Conservation (phyloP, 495 filamentous ascomycete genomes). For the Geoglossum glabrum region DNA sequence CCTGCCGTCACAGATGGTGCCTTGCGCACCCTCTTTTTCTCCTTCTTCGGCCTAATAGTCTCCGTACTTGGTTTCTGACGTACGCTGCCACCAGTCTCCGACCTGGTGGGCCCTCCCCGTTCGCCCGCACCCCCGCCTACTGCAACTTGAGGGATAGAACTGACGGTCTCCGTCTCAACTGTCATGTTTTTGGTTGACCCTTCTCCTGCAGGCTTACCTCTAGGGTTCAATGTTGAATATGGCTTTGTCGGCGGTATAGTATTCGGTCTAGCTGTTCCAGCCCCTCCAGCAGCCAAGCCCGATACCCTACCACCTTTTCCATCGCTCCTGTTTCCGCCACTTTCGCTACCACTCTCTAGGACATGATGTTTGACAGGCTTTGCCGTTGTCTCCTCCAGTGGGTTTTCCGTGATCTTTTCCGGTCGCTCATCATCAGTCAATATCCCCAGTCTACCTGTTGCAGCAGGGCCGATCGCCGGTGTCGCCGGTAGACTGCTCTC, state of each 20-base stretch:
- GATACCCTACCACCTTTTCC: conserved; percentile 12
- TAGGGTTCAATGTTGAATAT: conserved; percentile 19
- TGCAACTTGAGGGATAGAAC: conserved; percentile 75
- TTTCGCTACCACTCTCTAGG: conserved; percentile 41
- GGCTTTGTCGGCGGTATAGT: conserved; percentile 15
- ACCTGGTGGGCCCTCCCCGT: conserved; percentile 30
- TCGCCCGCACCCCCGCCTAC: conserved; percentile 46
- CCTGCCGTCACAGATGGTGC: conserved; percentile 46
- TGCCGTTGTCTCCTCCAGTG: conserved; percentile 15
- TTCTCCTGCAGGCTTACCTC: conserved; percentile 41
- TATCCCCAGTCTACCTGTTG: conserved; percentile 21
- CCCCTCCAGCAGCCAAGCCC: not conserved
- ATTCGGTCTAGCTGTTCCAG: conserved; percentile 14
- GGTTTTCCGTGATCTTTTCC: conserved; percentile 20
- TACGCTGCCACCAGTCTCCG: conserved; percentile 47
- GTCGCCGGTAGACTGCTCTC: conserved; percentile 71
- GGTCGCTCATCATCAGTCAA: conserved; percentile 28
- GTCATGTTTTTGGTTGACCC: conserved; percentile 81
- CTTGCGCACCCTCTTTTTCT: conserved; percentile 60
- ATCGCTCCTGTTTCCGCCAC: conserved; percentile 25
- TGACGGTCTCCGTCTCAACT: conserved; percentile 92
- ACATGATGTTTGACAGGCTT: conserved; percentile 15
- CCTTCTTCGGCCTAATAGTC: conserved; percentile 80
- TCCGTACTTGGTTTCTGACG: conserved; percentile 76
- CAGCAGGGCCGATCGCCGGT: conserved; percentile 28